Evolutionary conservation across 805 yeast species (phyloP), one percentile per base, ranked within the genome.

Genomic region (Nakazawaea sp.): DNA sequence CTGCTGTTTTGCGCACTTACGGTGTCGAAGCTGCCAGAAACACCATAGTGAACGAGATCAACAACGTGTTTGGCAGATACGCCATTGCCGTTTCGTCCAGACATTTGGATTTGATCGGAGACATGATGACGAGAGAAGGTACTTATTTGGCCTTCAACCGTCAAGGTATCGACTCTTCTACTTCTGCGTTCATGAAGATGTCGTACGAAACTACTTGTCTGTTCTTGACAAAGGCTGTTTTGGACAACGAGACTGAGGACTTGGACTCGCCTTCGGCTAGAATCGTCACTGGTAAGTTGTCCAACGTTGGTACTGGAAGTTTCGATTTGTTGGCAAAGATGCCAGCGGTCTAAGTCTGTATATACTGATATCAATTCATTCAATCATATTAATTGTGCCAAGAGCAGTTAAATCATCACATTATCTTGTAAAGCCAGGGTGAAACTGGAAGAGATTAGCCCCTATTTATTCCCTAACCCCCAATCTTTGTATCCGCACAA

Each of bases 21-120:
- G 99, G 99, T 59, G 98, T 90, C 36, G 99, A 94, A 65, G 98
- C 98, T 33, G 99, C 99, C 16, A 78, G 98, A 62, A 87, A 88
- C 61, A 92, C 98, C 24, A 85, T 92, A 66, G 97, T 88, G 21
- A 81, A 86, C 53, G 99, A 92, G 70, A 85, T 92, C 59, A 83
- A 85, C 64, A 84, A 86, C 51, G 99, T 92, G 51, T 92, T 92
- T 76, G 86, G 87, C 43, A 88, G 94, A 37, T 92, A 92, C 62
- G 97, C 97, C 52, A 92, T 92, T 56, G 67, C 88, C 42, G 98
- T 92, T 42, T 82, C 92, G 40, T 68, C 77, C 37, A 86, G 98
- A 61, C 99, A 92, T 67, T 77, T 92, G 64, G 98, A 92, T 57
- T 76, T 92, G 59, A 81, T 92, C 60, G 99, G 95, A 46, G 99